phyloP scores from a whole-genome alignment of 257 asterid genomes.

The Salvia miltiorrhiza region DNA sequence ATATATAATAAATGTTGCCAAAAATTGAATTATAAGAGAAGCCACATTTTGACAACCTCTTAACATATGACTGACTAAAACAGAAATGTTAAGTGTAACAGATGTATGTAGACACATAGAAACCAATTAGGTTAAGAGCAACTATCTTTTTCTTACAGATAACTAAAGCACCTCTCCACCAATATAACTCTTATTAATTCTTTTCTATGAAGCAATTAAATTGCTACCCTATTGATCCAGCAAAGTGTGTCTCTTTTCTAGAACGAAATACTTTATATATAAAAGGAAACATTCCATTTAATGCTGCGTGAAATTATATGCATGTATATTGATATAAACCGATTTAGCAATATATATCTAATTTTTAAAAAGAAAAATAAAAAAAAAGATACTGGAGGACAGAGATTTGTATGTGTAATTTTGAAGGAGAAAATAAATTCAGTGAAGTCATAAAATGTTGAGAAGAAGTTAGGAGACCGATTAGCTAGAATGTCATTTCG shows the following conservation, averaged over 20 bases:
- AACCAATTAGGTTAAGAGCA: constrained; percentile 16
- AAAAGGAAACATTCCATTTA: too few relatives aligned
- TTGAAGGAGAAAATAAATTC: background rate
- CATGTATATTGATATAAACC: too few relatives aligned
- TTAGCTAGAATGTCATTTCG: constrained; percentile 28
- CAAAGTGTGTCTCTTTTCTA: background rate
- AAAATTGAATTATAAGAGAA: background rate
- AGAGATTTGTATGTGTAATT: too few relatives aligned
- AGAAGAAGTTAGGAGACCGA: constrained; percentile 17
- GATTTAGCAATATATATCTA: too few relatives aligned
- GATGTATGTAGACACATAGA: background rate
- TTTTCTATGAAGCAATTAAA: constrained; percentile 17
- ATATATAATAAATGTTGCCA: background rate
- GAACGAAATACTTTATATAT: too few relatives aligned
- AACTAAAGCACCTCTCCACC: constrained; percentile 28
- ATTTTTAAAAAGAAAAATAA: too few relatives aligned
- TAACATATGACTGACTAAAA: constrained; percentile 14
- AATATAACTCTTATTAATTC: background rate
- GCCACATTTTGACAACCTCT: background rate
- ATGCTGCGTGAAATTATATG: too few relatives aligned
- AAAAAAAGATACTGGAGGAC: too few relatives aligned
- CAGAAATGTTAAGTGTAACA: background rate
- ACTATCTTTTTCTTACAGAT: constrained; percentile 20
- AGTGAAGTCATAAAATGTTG: constrained; percentile 8
- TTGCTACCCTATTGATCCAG: background rate